phyloP scores from a whole-genome alignment of 2,329 filamentous ascomycete genomes.

The Sclerotinia trifoliorum region DNA sequence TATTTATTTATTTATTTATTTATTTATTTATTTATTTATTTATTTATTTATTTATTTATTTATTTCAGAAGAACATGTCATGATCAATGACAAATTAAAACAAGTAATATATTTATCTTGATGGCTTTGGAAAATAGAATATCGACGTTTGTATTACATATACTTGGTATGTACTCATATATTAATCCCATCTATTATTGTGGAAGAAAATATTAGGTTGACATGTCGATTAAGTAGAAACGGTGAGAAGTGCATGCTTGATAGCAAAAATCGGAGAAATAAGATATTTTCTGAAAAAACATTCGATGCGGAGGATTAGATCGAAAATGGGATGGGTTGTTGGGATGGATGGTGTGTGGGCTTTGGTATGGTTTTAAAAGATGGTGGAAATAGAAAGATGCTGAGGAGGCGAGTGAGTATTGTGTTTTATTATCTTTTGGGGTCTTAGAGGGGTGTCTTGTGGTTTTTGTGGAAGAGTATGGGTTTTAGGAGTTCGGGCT shows the following conservation, averaged over 20 bases:
- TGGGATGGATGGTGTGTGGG: not conserved
- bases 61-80: too few species aligned
- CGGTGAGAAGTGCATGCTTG: not conserved
- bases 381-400: not conserved
- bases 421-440: not conserved
- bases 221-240: not conserved
- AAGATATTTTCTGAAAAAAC: not conserved
- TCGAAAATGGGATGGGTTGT: not conserved
- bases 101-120: too few species aligned
- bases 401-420: not conserved
- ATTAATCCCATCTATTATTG: too few species aligned
- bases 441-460: not conserved
- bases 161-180: not conserved
- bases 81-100: too few species aligned
- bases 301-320: not conserved
- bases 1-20: too few species aligned
- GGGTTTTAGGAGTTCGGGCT: too few species aligned
- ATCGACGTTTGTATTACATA: not conserved
- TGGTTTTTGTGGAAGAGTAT: not conserved
- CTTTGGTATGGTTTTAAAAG: slow-evolving; percentile 1
- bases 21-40: too few species aligned
- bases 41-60: too few species aligned
- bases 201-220: not conserved
- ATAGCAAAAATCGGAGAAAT: not conserved
- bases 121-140: too few species aligned